A percentile compares a stretch with the other conserved stretches of the same genome.
Conservation (phyloP, 305 asterid species). For the Fraxinus baroniana region DNA sequence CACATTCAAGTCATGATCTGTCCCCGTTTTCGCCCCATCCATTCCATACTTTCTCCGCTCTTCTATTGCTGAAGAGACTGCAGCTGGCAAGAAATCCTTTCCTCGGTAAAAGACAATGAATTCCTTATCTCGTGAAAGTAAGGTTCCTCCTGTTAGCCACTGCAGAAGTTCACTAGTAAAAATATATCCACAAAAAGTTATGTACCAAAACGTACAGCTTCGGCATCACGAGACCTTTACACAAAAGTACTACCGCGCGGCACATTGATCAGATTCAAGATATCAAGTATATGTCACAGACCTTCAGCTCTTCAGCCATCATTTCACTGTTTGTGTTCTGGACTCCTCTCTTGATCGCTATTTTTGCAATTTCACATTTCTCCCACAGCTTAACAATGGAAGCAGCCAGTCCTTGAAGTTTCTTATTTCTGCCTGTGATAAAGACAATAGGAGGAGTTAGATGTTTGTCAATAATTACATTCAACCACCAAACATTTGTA, state of each 20-base stretch:
- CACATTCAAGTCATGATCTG: conserved; percentile 25
- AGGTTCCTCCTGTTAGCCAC: conserved; percentile 86
- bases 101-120: conserved; percentile 90
- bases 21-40: conserved; percentile 30
- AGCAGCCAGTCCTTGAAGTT: conserved; percentile 91
- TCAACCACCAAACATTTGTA: neutral
- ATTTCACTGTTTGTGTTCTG: conserved; percentile 84
- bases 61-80: conserved; percentile 85
- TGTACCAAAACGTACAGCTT: conserved; percentile 7
- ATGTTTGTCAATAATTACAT: conserved; percentile 4
- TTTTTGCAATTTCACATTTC: conserved; percentile 97
- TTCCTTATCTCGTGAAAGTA: conserved; percentile 92
- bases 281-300: conserved; percentile 33
- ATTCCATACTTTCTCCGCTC: conserved; percentile 59
- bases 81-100: conserved; percentile 88
- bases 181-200: conserved; percentile 22
- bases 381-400: conserved; percentile 94
- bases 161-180: conserved; percentile 53
- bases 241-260: neutral
- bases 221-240: neutral
- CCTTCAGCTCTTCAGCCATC: conserved; percentile 98
- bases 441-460: conserved; percentile 17
- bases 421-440: conserved; percentile 80
- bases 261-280: conserved; percentile 17
- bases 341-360: conserved; percentile 90